Conservation (phyloP, 441 rosid species). For the Breynia disticha region DNA sequence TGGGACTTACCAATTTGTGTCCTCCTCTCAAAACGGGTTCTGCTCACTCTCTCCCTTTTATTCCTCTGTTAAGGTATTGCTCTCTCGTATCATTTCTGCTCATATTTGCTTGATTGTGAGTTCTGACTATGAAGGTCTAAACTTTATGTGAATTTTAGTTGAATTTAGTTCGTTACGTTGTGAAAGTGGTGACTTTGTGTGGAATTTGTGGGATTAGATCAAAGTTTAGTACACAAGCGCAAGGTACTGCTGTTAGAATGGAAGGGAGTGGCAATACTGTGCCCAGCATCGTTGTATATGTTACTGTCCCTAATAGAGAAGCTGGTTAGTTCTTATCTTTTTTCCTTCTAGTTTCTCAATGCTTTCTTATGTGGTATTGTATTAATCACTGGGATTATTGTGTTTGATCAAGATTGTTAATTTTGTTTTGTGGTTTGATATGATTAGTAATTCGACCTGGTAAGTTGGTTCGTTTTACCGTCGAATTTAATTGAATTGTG, state of each 20-base stretch:
- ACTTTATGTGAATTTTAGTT: background rate
- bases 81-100: background rate
- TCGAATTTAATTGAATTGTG: too few species aligned
- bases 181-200: background rate
- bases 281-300: slow-evolving; percentile 71
- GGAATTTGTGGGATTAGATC: slow-evolving; percentile 28
- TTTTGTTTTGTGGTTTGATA: too few species aligned
- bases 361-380: background rate
- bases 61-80: slow-evolving; percentile 35
- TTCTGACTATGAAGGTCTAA: background rate
- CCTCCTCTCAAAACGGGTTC: slow-evolving; percentile 39
- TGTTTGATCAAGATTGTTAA: background rate
- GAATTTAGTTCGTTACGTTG: background rate
- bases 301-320: slow-evolving; percentile 77
- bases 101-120: background rate
- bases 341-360: background rate
- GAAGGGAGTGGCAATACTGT: slow-evolving; percentile 46
- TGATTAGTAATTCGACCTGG: too few species aligned
- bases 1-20: slow-evolving; percentile 45
- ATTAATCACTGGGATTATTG: too few species aligned
- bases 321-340: slow-evolving; percentile 33
- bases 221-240: slow-evolving; percentile 34
- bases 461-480: too few species aligned
- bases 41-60: slow-evolving; percentile 42
- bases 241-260: slow-evolving; percentile 36